A percentile compares a stretch with the other conserved stretches of the same genome.
phyloP scores from a whole-genome alignment of 2,329 filamentous ascomycete genomes.

The Cytospora chrysosperma region DNA sequence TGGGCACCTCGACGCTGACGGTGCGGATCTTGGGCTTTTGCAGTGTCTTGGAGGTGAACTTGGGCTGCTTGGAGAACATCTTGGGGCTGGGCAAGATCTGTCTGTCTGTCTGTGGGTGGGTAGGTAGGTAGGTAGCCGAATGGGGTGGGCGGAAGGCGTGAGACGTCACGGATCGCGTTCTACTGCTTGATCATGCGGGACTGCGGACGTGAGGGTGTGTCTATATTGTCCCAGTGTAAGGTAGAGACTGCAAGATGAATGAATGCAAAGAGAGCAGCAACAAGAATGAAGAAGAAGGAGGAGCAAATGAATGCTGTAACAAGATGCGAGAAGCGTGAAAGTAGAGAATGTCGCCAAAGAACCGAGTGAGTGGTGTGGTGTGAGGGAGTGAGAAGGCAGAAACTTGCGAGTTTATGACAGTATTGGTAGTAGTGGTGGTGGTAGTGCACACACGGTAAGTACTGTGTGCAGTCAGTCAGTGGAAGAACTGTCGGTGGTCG shows the following conservation, averaged over 20 bases:
- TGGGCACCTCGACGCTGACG: conserved; percentile 17
- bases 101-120: too few relatives aligned
- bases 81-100: not conserved
- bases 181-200: conserved; percentile 3
- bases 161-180: conserved; percentile 8
- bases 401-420: not conserved
- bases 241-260: not conserved
- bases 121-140: not conserved
- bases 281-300: not conserved
- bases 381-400: conserved; percentile 7
- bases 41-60: conserved; percentile 18
- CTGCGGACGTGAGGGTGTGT: not conserved
- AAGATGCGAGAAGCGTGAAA: not conserved
- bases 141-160: not conserved
- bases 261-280: not conserved
- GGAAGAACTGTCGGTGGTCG: not conserved
- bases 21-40: conserved; percentile 22
- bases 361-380: conserved; percentile 6
- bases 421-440: too few relatives aligned
- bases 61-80: conserved; percentile 23
- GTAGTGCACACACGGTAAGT: too few relatives aligned
- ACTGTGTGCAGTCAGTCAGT: too few relatives aligned
- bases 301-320: not conserved
- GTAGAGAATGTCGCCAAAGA: not conserved
- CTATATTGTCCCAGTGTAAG: not conserved